Conservation (phyloP, 2,329 filamentous ascomycete genomes). For the Capronia coronata region DNA sequence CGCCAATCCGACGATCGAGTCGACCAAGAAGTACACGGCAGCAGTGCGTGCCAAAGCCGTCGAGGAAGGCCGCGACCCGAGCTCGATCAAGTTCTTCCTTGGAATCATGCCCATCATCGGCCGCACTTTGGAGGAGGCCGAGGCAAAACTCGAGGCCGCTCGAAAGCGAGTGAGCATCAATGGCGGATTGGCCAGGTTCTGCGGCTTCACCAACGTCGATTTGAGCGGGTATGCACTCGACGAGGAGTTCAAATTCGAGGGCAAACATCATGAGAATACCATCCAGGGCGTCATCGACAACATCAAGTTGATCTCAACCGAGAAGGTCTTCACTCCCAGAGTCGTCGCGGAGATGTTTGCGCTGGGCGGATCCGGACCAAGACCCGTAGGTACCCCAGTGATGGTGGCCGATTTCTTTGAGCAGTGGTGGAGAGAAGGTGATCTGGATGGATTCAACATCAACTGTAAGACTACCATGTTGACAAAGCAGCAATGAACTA, state of each 20-base stretch:
- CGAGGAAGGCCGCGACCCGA: slow-evolving; percentile 47
- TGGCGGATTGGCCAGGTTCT: slow-evolving; percentile 51
- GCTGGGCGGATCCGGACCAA: too few species aligned
- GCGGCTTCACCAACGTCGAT: slow-evolving; percentile 56
- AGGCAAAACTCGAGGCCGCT: slow-evolving; percentile 46
- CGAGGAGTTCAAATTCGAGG: slow-evolving; percentile 38
- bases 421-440: slow-evolving; percentile 49
- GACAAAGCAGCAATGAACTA: too few species aligned
- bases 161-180: slow-evolving; percentile 48
- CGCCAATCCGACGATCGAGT: slow-evolving; percentile 50
- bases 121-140: slow-evolving; percentile 48
- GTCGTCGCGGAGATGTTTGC: too few species aligned
- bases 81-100: slow-evolving; percentile 50
- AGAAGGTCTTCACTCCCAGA: too few species aligned
- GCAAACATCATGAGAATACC: slow-evolving; percentile 37
- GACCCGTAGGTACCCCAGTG: too few species aligned
- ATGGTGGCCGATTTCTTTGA: too few species aligned
- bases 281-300: slow-evolving; percentile 42
- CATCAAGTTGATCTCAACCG: slow-evolving; percentile 52
- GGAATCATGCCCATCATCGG: slow-evolving; percentile 47
- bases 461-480: too few species aligned
- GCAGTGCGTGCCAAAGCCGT: slow-evolving; percentile 42
- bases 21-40: slow-evolving; percentile 48
- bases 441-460: slow-evolving; percentile 66
- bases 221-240: slow-evolving; percentile 52